These are phyloP conservation scores for Boletus reticulatus DNA, from an alignment of 768 basidiomycete genomes.

Conservation along the genomic window DNA sequence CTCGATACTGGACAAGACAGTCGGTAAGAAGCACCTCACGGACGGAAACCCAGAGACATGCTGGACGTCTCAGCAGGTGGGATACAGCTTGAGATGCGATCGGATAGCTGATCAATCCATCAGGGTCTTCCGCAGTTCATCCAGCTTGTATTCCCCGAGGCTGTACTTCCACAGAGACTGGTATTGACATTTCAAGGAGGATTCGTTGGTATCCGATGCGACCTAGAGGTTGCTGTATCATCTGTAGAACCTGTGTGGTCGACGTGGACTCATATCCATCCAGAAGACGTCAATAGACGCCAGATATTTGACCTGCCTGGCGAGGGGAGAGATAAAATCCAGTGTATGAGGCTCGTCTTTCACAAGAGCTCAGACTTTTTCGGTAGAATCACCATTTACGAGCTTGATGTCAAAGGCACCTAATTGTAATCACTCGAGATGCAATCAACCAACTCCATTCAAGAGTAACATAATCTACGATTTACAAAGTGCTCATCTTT, in stretches of 20 bases:
- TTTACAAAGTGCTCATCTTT: slow-evolving; percentile 2
- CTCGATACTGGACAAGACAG: slow-evolving; percentile 73
- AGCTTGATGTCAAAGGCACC: slow-evolving; percentile 41
- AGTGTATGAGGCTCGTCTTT: slow-evolving; percentile 63
- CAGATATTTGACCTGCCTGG: slow-evolving; percentile 60
- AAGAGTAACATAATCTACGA: slow-evolving; percentile 13
- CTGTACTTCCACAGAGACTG: slow-evolving; percentile 55
- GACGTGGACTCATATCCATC: slow-evolving; percentile 56
- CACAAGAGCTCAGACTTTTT: slow-evolving; percentile 85
- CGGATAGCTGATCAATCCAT: slow-evolving; percentile 5
- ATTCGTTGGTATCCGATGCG: slow-evolving; percentile 72
- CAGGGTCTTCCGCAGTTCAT: slow-evolving; percentile 79
- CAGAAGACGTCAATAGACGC: slow-evolving; percentile 74
- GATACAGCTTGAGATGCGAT: slow-evolving; percentile 3
- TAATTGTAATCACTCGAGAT: slow-evolving; percentile 17
- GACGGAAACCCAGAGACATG: slow-evolving; percentile 77
- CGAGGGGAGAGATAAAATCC: slow-evolving; percentile 28
- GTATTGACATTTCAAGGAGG: slow-evolving; percentile 81
- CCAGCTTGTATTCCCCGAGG: slow-evolving; percentile 54
- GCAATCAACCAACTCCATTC: slow-evolving; percentile 29
- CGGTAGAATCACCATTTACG: slow-evolving; percentile 75
- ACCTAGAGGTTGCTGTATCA: slow-evolving; percentile 40
- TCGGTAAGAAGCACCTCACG: slow-evolving; percentile 65
- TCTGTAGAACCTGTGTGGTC: slow-evolving; percentile 45
- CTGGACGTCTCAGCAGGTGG: slow-evolving; percentile 81